These are phyloP conservation scores for Apophysomyces elegans DNA, from an alignment of 371 early-diverging fungal genomes.

Conservation along the genomic window DNA sequence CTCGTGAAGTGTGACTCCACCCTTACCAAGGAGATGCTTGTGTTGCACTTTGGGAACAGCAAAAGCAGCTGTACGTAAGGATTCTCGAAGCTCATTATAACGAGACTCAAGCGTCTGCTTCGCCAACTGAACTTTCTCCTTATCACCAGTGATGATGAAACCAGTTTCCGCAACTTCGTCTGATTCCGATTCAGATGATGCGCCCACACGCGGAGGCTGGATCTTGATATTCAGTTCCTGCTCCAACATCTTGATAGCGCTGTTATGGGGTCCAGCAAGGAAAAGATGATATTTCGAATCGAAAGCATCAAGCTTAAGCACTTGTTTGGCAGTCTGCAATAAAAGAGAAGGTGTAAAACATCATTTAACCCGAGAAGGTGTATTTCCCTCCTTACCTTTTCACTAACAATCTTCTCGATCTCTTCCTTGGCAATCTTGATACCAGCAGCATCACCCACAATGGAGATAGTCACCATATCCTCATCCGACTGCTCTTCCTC, in stretches of 20 bases:
- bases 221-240: slow-evolving; percentile 75
- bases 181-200: slow-evolving; percentile 14
- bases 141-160: slow-evolving; percentile 70
- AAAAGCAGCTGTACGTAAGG: slow-evolving; percentile 66
- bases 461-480: slow-evolving; percentile 66
- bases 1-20: slow-evolving; percentile 78
- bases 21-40: slow-evolving; percentile 86
- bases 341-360: slow-evolving; percentile 4
- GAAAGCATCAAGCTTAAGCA: slow-evolving; percentile 57
- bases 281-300: slow-evolving; percentile 77
- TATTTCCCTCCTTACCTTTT: slow-evolving; percentile 57
- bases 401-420: slow-evolving; percentile 82
- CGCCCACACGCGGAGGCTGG: slow-evolving; percentile 64
- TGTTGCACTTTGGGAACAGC: slow-evolving; percentile 89
- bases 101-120: slow-evolving; percentile 61
- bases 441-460: slow-evolving; percentile 87
- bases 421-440: slow-evolving; percentile 85
- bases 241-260: slow-evolving; percentile 56
- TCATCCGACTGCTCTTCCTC: slow-evolving; percentile 59
- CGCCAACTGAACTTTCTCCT: slow-evolving; percentile 70
- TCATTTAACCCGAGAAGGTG: slow-evolving; percentile 7
- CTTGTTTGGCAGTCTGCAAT: slow-evolving; percentile 60
- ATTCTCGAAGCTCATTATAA: slow-evolving; percentile 64
- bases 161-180: slow-evolving; percentile 57
- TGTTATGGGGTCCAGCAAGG: slow-evolving; percentile 78